Evolutionary conservation across 176 grass and related monocot genomes (phyloP).

Genomic region (Hordeum marinum): DNA sequence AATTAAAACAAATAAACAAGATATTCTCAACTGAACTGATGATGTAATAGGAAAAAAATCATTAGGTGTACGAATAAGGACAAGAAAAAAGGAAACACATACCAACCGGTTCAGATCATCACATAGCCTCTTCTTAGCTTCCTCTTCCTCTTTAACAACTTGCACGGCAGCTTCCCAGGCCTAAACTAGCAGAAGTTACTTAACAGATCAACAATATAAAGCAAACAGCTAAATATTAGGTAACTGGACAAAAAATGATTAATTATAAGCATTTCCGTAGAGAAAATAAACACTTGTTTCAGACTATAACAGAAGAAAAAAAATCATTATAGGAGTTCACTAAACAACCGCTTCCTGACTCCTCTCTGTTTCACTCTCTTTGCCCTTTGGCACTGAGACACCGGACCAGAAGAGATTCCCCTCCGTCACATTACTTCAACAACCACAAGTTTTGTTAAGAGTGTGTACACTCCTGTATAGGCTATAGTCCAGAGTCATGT

Average conservation of each 20-base stretch:
- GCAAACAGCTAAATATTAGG: background rate
- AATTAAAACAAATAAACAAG: slow-evolving; percentile 27
- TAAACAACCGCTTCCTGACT: too few species aligned
- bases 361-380: too few species aligned
- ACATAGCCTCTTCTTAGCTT: slow-evolving; percentile 77
- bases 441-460: background rate
- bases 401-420: too few species aligned
- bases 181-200: slow-evolving; percentile 40
- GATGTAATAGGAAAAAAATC: background rate
- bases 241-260: background rate
- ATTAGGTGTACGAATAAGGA: background rate
- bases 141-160: slow-evolving; percentile 81
- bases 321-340: background rate
- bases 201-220: background rate
- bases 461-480: too few species aligned
- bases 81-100: slow-evolving; percentile 20
- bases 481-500: too few species aligned
- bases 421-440: too few species aligned
- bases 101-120: slow-evolving; percentile 83
- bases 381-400: too few species aligned
- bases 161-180: slow-evolving; percentile 77
- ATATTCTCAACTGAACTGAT: slow-evolving; percentile 3
- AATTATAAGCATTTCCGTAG: background rate
- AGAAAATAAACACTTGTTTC: background rate
- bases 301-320: background rate